Base-by-base conservation (phyloP, 2,329 filamentous ascomycete species). In the Penicillium sp. region DNA sequence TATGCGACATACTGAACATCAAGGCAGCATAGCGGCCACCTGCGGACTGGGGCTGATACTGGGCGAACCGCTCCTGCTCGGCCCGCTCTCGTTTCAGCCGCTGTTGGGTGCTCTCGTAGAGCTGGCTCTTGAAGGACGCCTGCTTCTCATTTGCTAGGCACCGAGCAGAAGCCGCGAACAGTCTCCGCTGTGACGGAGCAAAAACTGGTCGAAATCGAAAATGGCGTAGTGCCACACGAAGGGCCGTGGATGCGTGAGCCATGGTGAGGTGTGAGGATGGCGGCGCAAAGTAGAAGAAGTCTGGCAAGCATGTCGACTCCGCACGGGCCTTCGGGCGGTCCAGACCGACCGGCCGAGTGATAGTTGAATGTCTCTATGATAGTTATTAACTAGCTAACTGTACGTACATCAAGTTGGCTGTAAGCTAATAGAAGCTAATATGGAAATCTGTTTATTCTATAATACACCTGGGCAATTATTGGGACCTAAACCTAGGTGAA, bases 71-170 rank as follows among this genome's bases (percentile, higher is more conserved):
- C 29, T 74, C 71, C 61, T 82, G 78, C 61, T 82, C 78, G 23
- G 75, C 78, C 46, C 78, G 75, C 60, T 85, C 82, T 43, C 78
- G 75, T 63, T 79, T 72, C 52, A 85, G 63, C 38, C 82, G 75
- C 59, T 81, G 75, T 35, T 76, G 70, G 12, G 82, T 83, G 56
- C 80, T 84, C 61, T 84, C 79, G 55, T 82, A 83, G 39, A 86
- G 60, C 63, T 85, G 81, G 29, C 76, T 75, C 62, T 81, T 79
- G 70, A 85, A 85, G 1, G 78, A 75, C 50, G 70, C 71, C 25
- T 53, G 56, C 44, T 67, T 65, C 29, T 69, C 62, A 37, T 65
- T 62, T 35, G 58, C 57, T 35, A 28, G 52, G 42, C 31, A 53
- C 15, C 48, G 55, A 12, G 49, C 31, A 18, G 64, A 65, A 8